Evolutionary conservation across 1,139 yeast genomes (phyloP).

Genomic region (Pichia sp.): DNA sequence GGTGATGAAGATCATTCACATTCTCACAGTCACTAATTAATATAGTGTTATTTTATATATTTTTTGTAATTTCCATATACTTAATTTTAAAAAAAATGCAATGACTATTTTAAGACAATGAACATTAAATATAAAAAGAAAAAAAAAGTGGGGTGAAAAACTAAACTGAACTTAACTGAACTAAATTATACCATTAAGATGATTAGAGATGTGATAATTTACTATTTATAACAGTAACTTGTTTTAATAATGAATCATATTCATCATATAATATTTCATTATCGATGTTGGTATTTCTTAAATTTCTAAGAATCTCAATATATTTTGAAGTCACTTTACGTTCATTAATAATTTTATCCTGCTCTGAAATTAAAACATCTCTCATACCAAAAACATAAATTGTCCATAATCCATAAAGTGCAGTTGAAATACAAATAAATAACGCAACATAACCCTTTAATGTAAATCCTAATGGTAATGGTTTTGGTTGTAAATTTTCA

Average conservation of each 20-base stretch:
- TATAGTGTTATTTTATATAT: not conserved
- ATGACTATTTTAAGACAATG: not conserved
- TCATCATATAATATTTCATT: not conserved
- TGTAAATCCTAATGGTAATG: conserved; percentile 66
- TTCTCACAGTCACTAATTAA: not conserved
- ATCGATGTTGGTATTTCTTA: conserved; percentile 2
- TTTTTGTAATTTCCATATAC: not conserved
- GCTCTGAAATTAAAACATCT: conserved; percentile 46
- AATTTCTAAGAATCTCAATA: conserved; percentile 3
- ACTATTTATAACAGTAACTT: conserved; percentile 1
- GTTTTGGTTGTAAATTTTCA: conserved; percentile 47
- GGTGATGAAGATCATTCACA: not conserved
- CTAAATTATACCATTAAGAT: not conserved
- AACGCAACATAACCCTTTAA: conserved; percentile 62
- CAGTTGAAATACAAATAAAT: conserved; percentile 49
- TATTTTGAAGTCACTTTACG: conserved; percentile 15
- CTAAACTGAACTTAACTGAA: not conserved
- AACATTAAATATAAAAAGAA: not conserved
- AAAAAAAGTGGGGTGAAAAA: not conserved
- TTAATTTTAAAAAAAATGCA: not conserved
- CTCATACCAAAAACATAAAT: conserved; percentile 58
- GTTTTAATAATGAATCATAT: not conserved
- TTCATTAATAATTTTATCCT: conserved; percentile 20
- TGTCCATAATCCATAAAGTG: conserved; percentile 49
- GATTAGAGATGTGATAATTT: conserved; percentile 3